phyloP scores from a whole-genome alignment of 257 asterid species.

The Misopates orontium region DNA sequence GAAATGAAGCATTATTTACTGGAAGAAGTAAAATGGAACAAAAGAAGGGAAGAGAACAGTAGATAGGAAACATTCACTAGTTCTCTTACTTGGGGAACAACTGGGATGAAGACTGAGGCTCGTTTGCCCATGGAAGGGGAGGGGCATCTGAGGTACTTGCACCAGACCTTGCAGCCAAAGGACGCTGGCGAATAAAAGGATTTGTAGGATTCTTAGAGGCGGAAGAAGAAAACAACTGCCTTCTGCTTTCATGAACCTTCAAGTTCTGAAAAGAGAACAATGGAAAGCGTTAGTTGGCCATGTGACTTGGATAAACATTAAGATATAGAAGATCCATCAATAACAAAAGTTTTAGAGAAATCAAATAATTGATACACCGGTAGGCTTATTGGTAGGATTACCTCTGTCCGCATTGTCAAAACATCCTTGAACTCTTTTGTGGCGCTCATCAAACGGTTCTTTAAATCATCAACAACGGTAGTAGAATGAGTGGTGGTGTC shows the following conservation, averaged over 20 bases:
- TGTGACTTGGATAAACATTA: no score
- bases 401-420: constrained; percentile 95
- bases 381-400: constrained; percentile 31
- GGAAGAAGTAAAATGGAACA: background rate
- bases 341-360: no score
- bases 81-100: constrained; percentile 55
- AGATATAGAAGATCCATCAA: no score
- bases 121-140: constrained; percentile 83
- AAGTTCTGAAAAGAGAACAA: constrained; percentile 55
- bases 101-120: constrained; percentile 53
- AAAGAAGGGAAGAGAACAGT: background rate
- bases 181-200: constrained; percentile 92
- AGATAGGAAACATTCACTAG: background rate
- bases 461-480: constrained; percentile 89
- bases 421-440: constrained; percentile 96
- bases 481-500: constrained; percentile 88
- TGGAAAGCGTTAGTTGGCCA: background rate
- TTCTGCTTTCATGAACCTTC: constrained; percentile 84
- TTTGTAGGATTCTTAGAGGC: constrained; percentile 67
- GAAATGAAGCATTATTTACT: background rate
- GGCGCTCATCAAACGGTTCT: constrained; percentile 84
- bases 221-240: constrained; percentile 70
- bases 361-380: background rate
- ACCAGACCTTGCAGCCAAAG: constrained; percentile 58
- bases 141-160: constrained; percentile 48